These are phyloP conservation scores for Lophium mytilinum DNA, from an alignment of 495 filamentous ascomycete genomes.

Conservation along the genomic window DNA sequence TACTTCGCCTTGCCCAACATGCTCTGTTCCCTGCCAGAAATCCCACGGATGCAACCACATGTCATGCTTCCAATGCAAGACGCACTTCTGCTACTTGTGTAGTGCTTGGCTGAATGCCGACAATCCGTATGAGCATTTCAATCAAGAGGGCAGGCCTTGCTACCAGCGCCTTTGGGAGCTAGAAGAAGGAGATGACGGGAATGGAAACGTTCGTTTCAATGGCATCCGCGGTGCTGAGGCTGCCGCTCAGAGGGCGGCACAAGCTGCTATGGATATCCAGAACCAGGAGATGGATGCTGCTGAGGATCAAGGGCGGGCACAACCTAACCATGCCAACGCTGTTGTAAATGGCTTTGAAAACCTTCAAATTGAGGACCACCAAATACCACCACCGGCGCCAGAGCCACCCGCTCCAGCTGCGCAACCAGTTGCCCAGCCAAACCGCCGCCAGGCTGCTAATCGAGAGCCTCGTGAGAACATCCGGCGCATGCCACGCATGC, in stretches of 20 bases:
- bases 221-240: conserved; percentile 35
- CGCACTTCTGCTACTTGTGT: conserved; percentile 96
- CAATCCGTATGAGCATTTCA: conserved; percentile 89
- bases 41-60: conserved; percentile 96
- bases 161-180: conserved; percentile 86
- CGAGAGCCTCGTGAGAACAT: too few relatives aligned
- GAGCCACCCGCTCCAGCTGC: neutral
- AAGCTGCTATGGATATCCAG: conserved; percentile 3
- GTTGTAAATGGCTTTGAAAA: neutral
- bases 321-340: neutral
- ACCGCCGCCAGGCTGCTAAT: too few relatives aligned
- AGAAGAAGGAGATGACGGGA: conserved; percentile 69
- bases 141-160: conserved; percentile 54
- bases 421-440: neutral
- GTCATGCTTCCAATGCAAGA: conserved; percentile 80
- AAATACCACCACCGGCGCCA: neutral
- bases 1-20: conserved; percentile 87
- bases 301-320: neutral
- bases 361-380: too few relatives aligned
- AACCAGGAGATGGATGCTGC: neutral
- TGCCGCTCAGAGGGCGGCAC: conserved; percentile 11
- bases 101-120: conserved; percentile 68
- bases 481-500: neutral
- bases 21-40: conserved; percentile 77
- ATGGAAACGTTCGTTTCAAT: conserved; percentile 46